These are phyloP conservation scores for Voacanga thouarsii DNA, from an alignment of 257 asterid species.

Conservation along the genomic window DNA sequence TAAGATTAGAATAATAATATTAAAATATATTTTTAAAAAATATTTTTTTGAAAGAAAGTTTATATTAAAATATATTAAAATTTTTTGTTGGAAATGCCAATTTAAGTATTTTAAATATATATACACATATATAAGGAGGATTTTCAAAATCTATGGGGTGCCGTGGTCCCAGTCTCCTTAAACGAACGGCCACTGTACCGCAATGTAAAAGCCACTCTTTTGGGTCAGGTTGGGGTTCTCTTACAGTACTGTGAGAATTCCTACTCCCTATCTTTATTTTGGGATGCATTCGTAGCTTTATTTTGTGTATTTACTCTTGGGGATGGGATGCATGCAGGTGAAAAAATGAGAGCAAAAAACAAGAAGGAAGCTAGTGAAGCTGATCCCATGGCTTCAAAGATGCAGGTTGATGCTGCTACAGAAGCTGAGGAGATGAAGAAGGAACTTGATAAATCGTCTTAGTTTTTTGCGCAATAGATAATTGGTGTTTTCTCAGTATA, in stretches of 20 bases:
- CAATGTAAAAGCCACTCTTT: conserved; percentile 23
- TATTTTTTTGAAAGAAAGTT: no score
- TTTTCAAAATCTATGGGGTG: no score
- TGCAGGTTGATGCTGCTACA: conserved; percentile 50
- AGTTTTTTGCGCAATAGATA: background rate
- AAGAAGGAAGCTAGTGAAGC: conserved; percentile 39
- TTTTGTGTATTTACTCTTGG: no score
- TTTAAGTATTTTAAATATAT: no score
- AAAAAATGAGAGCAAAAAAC: conserved; percentile 37
- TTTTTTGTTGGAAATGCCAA: no score
- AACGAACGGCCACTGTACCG: no score
- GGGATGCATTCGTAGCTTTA: background rate
- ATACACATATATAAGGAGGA: no score
- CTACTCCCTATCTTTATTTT: background rate
- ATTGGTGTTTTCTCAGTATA: background rate
- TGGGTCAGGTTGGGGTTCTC: conserved; percentile 24
- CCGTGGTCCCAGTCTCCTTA: no score
- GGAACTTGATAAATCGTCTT: conserved; percentile 27
- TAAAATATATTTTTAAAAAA: no score
- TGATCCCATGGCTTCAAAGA: conserved; percentile 31
- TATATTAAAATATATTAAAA: no score
- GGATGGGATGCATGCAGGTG: conserved; percentile 11
- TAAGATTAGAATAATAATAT: no score
- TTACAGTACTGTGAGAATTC: background rate
- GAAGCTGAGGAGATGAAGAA: conserved; percentile 38